These are phyloP conservation scores for Lodderomyces beijingensis DNA, from an alignment of 1,139 yeast species.

Conservation along the genomic window DNA sequence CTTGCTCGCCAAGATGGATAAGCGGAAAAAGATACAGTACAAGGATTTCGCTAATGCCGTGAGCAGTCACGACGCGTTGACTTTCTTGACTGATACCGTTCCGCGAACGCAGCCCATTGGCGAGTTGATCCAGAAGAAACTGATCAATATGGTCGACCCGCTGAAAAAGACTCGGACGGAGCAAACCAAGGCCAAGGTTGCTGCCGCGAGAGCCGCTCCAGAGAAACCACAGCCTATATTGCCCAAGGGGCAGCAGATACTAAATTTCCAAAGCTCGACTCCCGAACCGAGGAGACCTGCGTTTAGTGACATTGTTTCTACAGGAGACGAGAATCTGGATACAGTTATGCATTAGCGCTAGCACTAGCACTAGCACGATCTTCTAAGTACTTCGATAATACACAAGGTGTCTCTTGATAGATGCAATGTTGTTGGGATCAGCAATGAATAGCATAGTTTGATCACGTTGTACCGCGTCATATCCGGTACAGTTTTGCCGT, in stretches of 20 bases:
- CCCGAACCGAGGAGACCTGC: conserved; percentile 26
- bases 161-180: background rate
- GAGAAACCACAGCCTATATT: conserved; percentile 11
- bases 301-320: conserved; percentile 30
- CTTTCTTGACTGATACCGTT: conserved; percentile 64
- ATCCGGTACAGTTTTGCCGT: conserved; percentile 34
- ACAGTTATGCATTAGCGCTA: conserved; percentile 17
- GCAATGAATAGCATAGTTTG: conserved; percentile 21
- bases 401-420: conserved; percentile 27
- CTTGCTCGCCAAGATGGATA: conserved; percentile 61
- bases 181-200: background rate
- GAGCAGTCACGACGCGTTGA: conserved; percentile 57
- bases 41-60: conserved; percentile 77
- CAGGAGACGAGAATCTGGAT: conserved; percentile 15
- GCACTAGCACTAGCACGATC: background rate
- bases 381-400: conserved; percentile 28
- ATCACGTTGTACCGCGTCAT: conserved; percentile 26
- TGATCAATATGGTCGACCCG: conserved; percentile 29
- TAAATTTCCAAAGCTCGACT: conserved; percentile 14
- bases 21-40: conserved; percentile 67
- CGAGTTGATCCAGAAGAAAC: conserved; percentile 45
- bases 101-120: conserved; percentile 60
- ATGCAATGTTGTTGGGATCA: conserved; percentile 18
- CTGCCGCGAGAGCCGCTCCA: background rate
- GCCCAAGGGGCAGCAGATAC: conserved; percentile 38